Evolutionary conservation across 2,329 filamentous ascomycete species (phyloP), one percentile per base, ranked within the genome.

Genomic region (Botryotinia convoluta): DNA sequence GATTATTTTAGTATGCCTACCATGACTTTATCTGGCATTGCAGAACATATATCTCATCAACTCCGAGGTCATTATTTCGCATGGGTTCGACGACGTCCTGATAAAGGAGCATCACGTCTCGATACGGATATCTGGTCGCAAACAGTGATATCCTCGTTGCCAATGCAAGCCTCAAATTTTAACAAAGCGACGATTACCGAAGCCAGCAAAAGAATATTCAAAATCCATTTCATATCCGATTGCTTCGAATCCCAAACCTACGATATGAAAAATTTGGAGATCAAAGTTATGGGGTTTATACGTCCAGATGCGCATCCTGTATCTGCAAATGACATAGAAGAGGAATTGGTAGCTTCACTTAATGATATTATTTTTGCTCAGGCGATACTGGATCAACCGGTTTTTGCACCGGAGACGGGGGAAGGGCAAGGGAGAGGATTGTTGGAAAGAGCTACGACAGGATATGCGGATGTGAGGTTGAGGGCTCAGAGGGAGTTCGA

Each of bases 61-160:
- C 83, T 92, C 68, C 82, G 83, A 20, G 91, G 91, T 0, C 85
- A 90, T 10, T 93, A 90, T 77, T 89, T 91, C 57, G 90, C 89
- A 4, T 93, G 91, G 90, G 77, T 89, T 2, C 75, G 82, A 83
- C 4, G 79, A 79, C 5, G 69, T 83, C 2, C 80, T 22, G 22
- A 3, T 10, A 44, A 45, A 9, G 29, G 29, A 26, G 16, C 35
- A 4, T 8, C 48, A 26, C 73, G 83, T 0, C n/a, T 10, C 18
- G n/a, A 72, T 22, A 12, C 16, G 0, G 42, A 48, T 74, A 83
- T 85, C 45, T 93, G 91, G 91, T 84, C 87, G 74, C 86, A 90
- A 76, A 84, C 86, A 4, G 82, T 92, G 18, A 84, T 92, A 65
- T 87, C 86, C 0, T 84, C 90, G 29, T 85, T 85, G 0, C 87